These are phyloP conservation scores for Camelina sativa DNA, from an alignment of 345 rosid species.

Conservation along the genomic window DNA sequence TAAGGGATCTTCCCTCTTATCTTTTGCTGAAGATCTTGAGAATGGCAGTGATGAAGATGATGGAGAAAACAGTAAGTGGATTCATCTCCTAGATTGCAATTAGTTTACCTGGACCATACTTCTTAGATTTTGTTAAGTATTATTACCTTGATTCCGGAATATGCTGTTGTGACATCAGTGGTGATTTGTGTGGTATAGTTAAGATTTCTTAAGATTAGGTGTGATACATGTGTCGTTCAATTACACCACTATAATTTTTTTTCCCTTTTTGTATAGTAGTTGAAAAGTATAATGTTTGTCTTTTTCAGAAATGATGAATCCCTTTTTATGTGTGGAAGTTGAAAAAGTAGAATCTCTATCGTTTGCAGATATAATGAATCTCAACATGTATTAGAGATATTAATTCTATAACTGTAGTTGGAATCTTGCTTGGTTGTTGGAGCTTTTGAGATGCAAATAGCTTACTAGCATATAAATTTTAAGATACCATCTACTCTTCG, in stretches of 20 bases:
- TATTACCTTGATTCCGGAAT: conserved; percentile 3
- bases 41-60: conserved; percentile 83
- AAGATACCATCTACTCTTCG: not conserved
- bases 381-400: conserved; percentile 5
- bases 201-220: not conserved
- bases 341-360: not conserved
- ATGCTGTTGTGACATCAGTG: not conserved
- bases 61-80: conserved; percentile 52
- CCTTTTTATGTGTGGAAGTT: not conserved
- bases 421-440: conserved; percentile 21
- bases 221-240: conserved; percentile 5
- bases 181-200: not conserved
- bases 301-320: not conserved
- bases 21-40: conserved; percentile 86
- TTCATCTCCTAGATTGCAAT: not conserved
- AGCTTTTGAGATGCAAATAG: conserved; percentile 22
- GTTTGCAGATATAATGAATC: not conserved
- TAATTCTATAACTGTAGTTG: not conserved
- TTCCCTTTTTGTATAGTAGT: not conserved
- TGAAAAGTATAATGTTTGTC: not conserved
- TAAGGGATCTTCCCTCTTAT: conserved; percentile 74
- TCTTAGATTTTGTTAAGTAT: not conserved
- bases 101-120: not conserved
- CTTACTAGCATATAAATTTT: not conserved
- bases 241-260: not conserved